Evolutionary conservation across 257 asterid genomes (phyloP).

Genomic region (Petunia axillaris): DNA sequence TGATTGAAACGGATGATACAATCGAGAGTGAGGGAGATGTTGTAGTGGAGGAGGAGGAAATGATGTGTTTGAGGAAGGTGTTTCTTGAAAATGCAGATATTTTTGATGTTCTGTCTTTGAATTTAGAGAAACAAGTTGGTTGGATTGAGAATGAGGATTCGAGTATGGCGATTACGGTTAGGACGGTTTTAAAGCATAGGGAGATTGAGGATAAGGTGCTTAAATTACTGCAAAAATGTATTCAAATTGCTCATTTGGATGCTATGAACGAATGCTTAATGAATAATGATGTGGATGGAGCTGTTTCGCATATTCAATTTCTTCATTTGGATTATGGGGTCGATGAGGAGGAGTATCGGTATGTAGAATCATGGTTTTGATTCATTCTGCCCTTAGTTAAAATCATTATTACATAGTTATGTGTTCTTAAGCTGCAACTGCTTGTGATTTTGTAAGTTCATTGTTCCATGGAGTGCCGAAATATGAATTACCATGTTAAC

Average conservation of each 20-base stretch:
- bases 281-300: slow-evolving; percentile 62
- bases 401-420: slow-evolving; percentile 3
- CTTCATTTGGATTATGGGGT: slow-evolving; percentile 70
- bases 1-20: slow-evolving; percentile 41
- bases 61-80: slow-evolving; percentile 57
- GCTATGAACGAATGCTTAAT: slow-evolving; percentile 67
- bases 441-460: slow-evolving; percentile 11
- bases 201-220: slow-evolving; percentile 61
- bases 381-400: not conserved
- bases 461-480: slow-evolving; percentile 16
- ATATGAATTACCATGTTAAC: slow-evolving; percentile 4
- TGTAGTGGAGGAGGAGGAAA: slow-evolving; percentile 57
- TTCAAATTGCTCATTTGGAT: slow-evolving; percentile 76
- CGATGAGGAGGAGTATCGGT: slow-evolving; percentile 86
- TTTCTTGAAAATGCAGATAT: slow-evolving; percentile 63
- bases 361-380: slow-evolving; percentile 33
- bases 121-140: slow-evolving; percentile 72
- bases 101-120: slow-evolving; percentile 73
- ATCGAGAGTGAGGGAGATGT: slow-evolving; percentile 32
- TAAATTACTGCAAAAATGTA: slow-evolving; percentile 66
- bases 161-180: slow-evolving; percentile 63
- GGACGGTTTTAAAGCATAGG: slow-evolving; percentile 44
- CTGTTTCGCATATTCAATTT: slow-evolving; percentile 67
- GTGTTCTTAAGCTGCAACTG: not conserved
- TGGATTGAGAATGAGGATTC: slow-evolving; percentile 50